Base-by-base conservation (phyloP, 176 grass and related monocot species). In the Pontederia paniculata region DNA sequence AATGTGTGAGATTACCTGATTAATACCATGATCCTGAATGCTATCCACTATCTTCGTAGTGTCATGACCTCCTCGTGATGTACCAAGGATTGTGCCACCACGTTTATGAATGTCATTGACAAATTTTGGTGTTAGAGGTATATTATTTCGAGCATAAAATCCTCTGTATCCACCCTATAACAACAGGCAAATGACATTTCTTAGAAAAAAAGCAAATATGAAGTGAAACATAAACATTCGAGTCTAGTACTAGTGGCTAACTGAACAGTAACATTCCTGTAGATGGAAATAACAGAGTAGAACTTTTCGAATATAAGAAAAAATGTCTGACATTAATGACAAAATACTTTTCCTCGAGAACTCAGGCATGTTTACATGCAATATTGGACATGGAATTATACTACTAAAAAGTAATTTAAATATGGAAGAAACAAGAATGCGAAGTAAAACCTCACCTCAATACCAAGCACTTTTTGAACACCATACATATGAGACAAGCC, bases 41-140 rank as follows among this genome's bases (percentile, higher is more conserved):
- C 53, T 67, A 23, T 67, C 64, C 21, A 67, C 64, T 54, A 67
- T 67, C 31, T 67, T 67, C 47, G 14, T 21, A 14, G 64, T 67
- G 21, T 67, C 64, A 67, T 67, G 64, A 53, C 64, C 64, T 53
- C 64, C 64, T 54, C 64, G 49, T 54, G 64, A 67, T 67, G 64
- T 67, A 16, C 64, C 37, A 15, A 67, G 64, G n/a, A 67, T 42
- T 11, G 64, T 67, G 17, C 64, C 64, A 3, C 64, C 64, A 43
- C 64, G 64, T 43, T 67, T 67, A 53, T 67, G 64, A 18, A 67
- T 67, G 53, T 67, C 64, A 67, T 67, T 54, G n/a, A 67, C 64
- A 43, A 49, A 52, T 31, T 67, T 67, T 53, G 50, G 28, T 44
- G 64, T 51, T 48, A 67, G 43, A 17, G 25, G 49, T 43, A 67